phyloP scores from a whole-genome alignment of 2,329 filamentous ascomycete genomes.

The Xylaria arbuscula region DNA sequence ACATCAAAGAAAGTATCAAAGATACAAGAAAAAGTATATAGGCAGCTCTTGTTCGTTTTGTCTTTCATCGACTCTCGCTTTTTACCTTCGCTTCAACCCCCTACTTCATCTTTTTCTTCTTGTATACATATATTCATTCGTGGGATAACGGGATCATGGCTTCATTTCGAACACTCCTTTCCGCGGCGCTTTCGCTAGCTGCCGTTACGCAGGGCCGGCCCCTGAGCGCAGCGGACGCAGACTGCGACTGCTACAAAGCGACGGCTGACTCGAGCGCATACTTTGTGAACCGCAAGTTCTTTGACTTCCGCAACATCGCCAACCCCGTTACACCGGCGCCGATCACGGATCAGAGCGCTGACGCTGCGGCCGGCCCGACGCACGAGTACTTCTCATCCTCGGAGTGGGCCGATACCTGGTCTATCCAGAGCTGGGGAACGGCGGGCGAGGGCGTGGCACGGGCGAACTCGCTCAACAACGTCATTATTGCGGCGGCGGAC shows the following conservation, averaged over 20 bases:
- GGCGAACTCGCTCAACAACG: constrained; percentile 55
- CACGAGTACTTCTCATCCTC: constrained; percentile 50
- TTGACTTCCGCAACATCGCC: constrained; percentile 60
- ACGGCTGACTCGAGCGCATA: constrained; percentile 45
- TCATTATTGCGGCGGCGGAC: constrained; percentile 57
- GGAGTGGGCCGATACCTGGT: constrained; percentile 49
- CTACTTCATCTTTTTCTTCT: background rate
- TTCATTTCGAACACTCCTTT: constrained; percentile 11
- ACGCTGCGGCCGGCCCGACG: constrained; percentile 45
- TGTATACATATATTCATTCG: background rate
- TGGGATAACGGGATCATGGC: constrained; percentile 17
- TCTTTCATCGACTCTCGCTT: background rate
- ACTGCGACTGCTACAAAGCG: constrained; percentile 40
- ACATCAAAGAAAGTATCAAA: background rate
- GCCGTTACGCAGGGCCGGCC: constrained; percentile 27
- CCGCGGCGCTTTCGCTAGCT: constrained; percentile 17
- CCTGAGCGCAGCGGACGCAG: constrained; percentile 5
- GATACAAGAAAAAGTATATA: background rate
- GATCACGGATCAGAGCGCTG: constrained; percentile 43
- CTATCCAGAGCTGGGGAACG: constrained; percentile 43
- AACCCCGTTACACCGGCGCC: constrained; percentile 46
- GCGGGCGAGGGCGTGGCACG: constrained; percentile 49
- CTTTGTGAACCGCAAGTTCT: constrained; percentile 60
- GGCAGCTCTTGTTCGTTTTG: background rate
- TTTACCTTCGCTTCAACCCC: background rate